phyloP scores from a whole-genome alignment of 2,329 filamentous ascomycete genomes.

The Colletotrichum karsti region DNA sequence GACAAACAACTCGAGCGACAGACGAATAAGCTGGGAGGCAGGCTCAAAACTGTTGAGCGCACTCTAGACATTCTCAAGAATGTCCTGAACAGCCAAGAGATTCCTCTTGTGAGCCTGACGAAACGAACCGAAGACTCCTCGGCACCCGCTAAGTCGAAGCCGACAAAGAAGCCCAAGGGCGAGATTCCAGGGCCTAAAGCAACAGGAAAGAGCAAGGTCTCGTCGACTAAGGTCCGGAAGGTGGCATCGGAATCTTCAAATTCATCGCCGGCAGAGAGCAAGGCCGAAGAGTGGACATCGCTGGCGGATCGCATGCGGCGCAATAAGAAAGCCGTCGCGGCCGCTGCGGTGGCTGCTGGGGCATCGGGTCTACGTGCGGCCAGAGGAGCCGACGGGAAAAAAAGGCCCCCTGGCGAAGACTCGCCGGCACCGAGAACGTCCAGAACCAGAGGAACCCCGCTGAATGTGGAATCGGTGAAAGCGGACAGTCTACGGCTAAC shows the following conservation, averaged over 20 bases:
- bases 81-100: constrained; percentile 42
- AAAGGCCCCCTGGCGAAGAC: neutral
- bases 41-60: constrained; percentile 42
- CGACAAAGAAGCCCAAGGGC: neutral
- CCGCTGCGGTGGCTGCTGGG: neutral
- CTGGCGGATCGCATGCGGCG: neutral
- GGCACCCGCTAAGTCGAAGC: neutral
- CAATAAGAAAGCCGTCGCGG: neutral
- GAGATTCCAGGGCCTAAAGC: neutral
- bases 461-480: neutral
- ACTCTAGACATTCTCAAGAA: constrained; percentile 47
- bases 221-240: neutral
- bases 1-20: neutral
- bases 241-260: neutral
- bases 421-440: neutral
- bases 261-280: neutral
- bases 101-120: constrained; percentile 22
- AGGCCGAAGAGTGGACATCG: neutral
- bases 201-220: neutral
- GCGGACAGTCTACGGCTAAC: constrained; percentile 33
- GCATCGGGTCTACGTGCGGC: neutral
- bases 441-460: neutral
- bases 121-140: constrained; percentile 22
- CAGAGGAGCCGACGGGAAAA: neutral
- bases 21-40: neutral